Evolutionary conservation across 2,329 filamentous ascomycete genomes (phyloP).

Genomic region (Neopestalotiopsis sp.): DNA sequence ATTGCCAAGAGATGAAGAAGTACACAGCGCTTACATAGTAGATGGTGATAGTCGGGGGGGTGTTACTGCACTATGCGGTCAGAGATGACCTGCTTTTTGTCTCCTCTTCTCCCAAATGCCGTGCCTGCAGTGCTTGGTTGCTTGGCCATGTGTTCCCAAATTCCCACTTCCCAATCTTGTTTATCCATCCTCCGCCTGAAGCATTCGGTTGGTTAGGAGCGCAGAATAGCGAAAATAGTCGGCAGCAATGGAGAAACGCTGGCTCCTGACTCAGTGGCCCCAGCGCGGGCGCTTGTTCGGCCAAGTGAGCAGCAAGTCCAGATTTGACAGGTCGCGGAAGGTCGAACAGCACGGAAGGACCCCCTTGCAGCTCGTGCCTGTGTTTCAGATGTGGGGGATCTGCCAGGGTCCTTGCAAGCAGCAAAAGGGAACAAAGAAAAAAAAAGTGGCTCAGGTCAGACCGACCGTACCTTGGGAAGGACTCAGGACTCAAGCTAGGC

Average conservation of each 20-base stretch:
- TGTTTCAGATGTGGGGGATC: conserved; percentile 18
- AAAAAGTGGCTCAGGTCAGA: background rate
- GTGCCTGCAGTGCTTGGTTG: background rate
- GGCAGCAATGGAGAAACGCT: conserved; percentile 10
- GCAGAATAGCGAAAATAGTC: conserved; percentile 3
- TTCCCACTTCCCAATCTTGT: background rate
- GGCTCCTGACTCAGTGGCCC: background rate
- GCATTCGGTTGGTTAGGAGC: conserved; percentile 1
- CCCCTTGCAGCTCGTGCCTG: conserved; percentile 8
- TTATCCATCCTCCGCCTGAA: conserved; percentile 2
- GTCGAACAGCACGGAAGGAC: background rate
- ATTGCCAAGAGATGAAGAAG: background rate
- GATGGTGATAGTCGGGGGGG: background rate
- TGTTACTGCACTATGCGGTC: background rate
- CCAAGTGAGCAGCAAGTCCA: background rate
- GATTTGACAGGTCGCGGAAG: conserved; percentile 11
- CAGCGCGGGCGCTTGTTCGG: conserved; percentile 1
- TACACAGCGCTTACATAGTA: conserved; percentile 6
- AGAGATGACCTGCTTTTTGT: background rate
- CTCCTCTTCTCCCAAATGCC: background rate
- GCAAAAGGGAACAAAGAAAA: too few relatives aligned
- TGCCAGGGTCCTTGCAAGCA: background rate
- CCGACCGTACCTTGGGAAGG: background rate
- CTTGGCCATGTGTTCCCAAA: background rate
- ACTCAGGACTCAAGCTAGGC: background rate